phyloP scores from a whole-genome alignment of 176 grass and related monocot species.

The Eleusine indica region DNA sequence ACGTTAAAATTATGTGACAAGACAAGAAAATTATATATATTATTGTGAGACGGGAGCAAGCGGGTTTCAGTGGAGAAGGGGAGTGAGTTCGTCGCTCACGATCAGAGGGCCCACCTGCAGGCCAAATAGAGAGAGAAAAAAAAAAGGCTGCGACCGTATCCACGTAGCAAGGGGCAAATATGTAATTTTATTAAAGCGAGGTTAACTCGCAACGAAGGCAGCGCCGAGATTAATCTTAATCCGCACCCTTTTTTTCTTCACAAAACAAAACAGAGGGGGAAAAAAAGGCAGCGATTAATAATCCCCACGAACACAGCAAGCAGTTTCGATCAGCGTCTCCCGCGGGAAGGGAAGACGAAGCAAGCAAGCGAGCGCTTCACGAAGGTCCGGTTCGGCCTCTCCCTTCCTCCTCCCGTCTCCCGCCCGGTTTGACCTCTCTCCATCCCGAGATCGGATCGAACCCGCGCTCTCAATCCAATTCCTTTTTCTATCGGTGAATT shows the following conservation, averaged over 20 bases:
- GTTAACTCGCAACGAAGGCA: neutral
- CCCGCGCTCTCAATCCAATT: neutral
- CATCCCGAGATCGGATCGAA: conserved; percentile 28
- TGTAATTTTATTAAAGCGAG: neutral
- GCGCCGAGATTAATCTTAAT: neutral
- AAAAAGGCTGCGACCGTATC: too few species aligned
- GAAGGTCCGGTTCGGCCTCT: conserved; percentile 27
- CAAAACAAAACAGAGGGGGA: too few species aligned
- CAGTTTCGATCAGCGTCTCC: neutral
- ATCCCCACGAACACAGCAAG: neutral
- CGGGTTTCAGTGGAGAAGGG: too few species aligned
- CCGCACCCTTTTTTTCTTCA: neutral
- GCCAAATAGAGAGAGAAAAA: too few species aligned
- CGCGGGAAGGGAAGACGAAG: conserved; percentile 28
- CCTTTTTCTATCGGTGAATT: neutral
- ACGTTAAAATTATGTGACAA: too few species aligned
- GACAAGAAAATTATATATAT: too few species aligned
- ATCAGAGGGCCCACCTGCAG: neutral
- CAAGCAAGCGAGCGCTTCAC: conserved; percentile 15
- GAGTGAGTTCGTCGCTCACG: too few species aligned
- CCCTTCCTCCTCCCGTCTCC: neutral
- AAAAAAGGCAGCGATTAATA: too few species aligned
- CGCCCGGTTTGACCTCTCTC: conserved; percentile 5
- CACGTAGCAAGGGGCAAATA: neutral
- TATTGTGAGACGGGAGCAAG: too few species aligned